These are phyloP conservation scores for Roridomyces roridus DNA, from an alignment of 768 basidiomycete genomes.

Conservation along the genomic window DNA sequence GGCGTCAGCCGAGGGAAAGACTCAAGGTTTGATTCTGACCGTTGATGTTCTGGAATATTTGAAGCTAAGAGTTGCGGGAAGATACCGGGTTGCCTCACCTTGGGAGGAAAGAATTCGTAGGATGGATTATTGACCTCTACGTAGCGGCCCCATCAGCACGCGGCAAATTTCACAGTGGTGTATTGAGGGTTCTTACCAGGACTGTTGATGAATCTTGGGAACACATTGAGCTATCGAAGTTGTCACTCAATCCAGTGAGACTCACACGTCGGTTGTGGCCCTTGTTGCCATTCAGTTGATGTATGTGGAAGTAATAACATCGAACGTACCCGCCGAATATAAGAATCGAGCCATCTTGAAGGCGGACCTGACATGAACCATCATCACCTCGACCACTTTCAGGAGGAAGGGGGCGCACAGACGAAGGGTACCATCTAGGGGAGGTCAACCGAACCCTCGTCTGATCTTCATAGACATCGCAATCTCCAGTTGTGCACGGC, in stretches of 20 bases:
- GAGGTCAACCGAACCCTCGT: conserved; percentile 39
- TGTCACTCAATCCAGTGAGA: background rate
- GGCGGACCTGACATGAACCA: conserved; percentile 17
- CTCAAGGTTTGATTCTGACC: conserved; percentile 30
- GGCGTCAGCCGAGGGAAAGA: background rate
- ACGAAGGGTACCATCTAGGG: conserved; percentile 49
- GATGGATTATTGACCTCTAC: conserved; percentile 68
- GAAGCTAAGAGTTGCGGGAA: no score
- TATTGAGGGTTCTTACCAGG: conserved; percentile 16
- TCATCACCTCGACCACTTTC: background rate
- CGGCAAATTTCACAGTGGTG: no score
- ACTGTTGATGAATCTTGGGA: conserved; percentile 61
- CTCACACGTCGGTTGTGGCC: conserved; percentile 22
- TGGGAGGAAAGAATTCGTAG: conserved; percentile 47
- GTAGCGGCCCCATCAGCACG: conserved; percentile 28
- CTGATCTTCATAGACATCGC: conserved; percentile 44
- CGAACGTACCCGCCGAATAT: conserved; percentile 21
- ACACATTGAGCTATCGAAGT: background rate
- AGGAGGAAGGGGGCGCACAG: conserved; percentile 36
- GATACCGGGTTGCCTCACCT: no score
- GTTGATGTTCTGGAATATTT: conserved; percentile 33
- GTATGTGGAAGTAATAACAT: no score
- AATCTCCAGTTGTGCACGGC: conserved; percentile 42
- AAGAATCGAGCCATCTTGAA: conserved; percentile 30
- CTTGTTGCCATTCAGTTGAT: no score